phyloP scores from a whole-genome alignment of 805 yeast genomes.

The Grigorovia yakushimaensis region DNA sequence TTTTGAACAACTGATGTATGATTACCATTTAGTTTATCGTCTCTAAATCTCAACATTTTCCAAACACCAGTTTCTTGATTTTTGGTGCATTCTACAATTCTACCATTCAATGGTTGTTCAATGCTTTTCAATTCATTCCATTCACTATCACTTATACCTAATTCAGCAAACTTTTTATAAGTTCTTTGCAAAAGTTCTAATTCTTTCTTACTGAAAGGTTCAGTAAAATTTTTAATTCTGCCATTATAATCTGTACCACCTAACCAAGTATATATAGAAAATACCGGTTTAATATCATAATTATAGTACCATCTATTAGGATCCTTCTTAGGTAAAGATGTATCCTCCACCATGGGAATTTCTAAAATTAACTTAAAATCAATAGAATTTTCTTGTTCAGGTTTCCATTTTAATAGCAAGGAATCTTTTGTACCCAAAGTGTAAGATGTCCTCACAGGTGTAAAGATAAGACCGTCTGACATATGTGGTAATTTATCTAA shows the following conservation, averaged over 20 bases:
- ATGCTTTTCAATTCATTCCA: conserved; percentile 68
- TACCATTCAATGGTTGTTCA: conserved; percentile 76
- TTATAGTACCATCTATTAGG: conserved; percentile 65
- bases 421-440: conserved; percentile 74
- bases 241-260: conserved; percentile 39
- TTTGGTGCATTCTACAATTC: conserved; percentile 78
- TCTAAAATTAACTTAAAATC: conserved; percentile 65
- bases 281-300: conserved; percentile 69
- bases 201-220: conserved; percentile 26
- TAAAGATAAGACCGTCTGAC: conserved; percentile 88
- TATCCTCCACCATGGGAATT: conserved; percentile 27
- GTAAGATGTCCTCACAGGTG: conserved; percentile 84
- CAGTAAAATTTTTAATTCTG: conserved; percentile 21
- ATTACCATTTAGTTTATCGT: conserved; percentile 85
- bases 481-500: conserved; percentile 71
- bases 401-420: conserved; percentile 89
- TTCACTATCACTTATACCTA: conserved; percentile 56
- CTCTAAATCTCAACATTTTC: conserved; percentile 82
- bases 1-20: conserved; percentile 73
- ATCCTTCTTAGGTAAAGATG: conserved; percentile 38
- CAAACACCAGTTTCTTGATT: conserved; percentile 56
- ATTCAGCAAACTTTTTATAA: conserved; percentile 58
- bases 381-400: conserved; percentile 87
- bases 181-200: conserved; percentile 30
- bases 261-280: conserved; percentile 67